Percentiles rank a stretch among this genome's conserved stretches.
Conservation (phyloP, 192 early-diverging fungal species). For the Entophlyctis luteolus region DNA sequence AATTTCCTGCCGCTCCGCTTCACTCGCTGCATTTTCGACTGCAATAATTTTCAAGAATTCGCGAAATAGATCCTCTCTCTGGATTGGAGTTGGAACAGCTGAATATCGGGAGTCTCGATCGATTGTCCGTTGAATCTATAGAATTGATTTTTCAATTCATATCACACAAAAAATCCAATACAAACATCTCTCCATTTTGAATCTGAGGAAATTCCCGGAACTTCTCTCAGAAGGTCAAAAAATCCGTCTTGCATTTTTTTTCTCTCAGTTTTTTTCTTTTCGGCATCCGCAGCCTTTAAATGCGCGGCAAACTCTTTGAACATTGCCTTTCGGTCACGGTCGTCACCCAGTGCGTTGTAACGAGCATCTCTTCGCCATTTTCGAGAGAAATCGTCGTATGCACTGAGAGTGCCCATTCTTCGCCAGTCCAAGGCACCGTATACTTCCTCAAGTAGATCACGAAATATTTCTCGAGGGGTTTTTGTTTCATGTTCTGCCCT, state of each 20-base stretch:
- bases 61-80: conserved; percentile 68
- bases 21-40: conserved; percentile 24
- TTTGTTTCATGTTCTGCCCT: conserved; percentile 15
- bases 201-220: conserved; percentile 49
- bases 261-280: conserved; percentile 45
- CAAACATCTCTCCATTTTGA: conserved; percentile 55
- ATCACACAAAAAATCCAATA: neutral
- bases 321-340: conserved; percentile 57
- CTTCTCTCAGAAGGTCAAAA: conserved; percentile 54
- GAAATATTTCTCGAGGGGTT: conserved; percentile 50
- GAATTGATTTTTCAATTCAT: neutral
- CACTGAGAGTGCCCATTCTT: conserved; percentile 46
- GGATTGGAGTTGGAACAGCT: conserved; percentile 56
- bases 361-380: conserved; percentile 64
- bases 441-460: conserved; percentile 52
- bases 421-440: conserved; percentile 1
- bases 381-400: conserved; percentile 72
- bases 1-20: conserved; percentile 31
- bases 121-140: conserved; percentile 56
- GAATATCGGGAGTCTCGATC: conserved; percentile 63
- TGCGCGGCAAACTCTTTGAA: conserved; percentile 64
- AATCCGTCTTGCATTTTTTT: conserved; percentile 52
- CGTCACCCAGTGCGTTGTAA: conserved; percentile 54
- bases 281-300: conserved; percentile 30
- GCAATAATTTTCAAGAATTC: conserved; percentile 54